phyloP scores from a whole-genome alignment of 495 filamentous ascomycete genomes.

The Hyaloscypha finlandica region DNA sequence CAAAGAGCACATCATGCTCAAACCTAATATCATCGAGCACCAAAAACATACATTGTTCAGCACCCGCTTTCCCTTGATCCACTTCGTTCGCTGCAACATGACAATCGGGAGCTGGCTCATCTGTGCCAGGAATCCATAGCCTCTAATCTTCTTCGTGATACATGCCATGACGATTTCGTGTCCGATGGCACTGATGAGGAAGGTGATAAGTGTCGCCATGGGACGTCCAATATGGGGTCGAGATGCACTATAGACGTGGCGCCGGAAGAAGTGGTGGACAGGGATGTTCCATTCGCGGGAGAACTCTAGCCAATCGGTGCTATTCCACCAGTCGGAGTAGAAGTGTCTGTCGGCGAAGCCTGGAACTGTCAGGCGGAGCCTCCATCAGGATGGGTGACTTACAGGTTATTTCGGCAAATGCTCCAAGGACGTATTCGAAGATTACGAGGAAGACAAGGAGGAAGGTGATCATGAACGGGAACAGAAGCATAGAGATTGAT shows the following conservation, averaged over 20 bases:
- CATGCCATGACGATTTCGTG: constrained; percentile 98
- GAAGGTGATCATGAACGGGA: constrained; percentile 97
- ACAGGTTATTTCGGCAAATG: constrained; percentile 91
- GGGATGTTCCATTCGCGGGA: constrained; percentile 97
- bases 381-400: constrained; percentile 3
- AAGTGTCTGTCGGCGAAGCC: constrained; percentile 90
- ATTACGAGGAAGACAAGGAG: constrained; percentile 94
- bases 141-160: constrained; percentile 94
- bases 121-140: constrained; percentile 91
- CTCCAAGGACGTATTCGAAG: constrained; percentile 94
- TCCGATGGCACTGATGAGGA: constrained; percentile 82
- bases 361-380: constrained; percentile 6
- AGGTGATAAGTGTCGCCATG: constrained; percentile 86
- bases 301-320: constrained; percentile 91
- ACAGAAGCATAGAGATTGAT: constrained; percentile 90
- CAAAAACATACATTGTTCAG: constrained; percentile 95
- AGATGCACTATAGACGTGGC: constrained; percentile 89
- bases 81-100: constrained; percentile 78
- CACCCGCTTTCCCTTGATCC: constrained; percentile 69
- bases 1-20: constrained; percentile 64
- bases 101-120: constrained; percentile 97
- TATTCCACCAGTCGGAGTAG: constrained; percentile 97
- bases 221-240: constrained; percentile 72
- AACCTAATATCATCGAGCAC: constrained; percentile 90
- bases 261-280: constrained; percentile 95